phyloP scores from a whole-genome alignment of 805 yeast species.

The Kodamaea sagamina region DNA sequence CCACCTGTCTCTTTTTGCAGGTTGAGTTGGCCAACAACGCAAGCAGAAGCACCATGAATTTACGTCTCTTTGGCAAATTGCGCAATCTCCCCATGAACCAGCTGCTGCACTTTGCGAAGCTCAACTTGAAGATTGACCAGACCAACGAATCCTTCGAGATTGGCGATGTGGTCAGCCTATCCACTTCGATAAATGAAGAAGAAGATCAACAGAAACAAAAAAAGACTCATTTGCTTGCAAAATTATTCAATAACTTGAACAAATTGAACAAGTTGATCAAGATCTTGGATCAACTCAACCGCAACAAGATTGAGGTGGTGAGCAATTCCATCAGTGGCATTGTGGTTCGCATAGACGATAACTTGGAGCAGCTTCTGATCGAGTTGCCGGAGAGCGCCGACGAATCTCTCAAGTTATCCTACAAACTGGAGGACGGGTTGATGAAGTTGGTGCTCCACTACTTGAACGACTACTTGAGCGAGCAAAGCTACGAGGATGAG shows the following conservation, averaged over 20 bases:
- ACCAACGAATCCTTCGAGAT: slow-evolving; percentile 31
- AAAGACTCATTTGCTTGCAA: slow-evolving; percentile 21
- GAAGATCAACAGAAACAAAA: slow-evolving; percentile 16
- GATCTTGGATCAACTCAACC: slow-evolving; percentile 35
- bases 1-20: slow-evolving; percentile 35
- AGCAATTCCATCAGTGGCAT: slow-evolving; percentile 31
- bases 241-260: slow-evolving; percentile 31
- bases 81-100: slow-evolving; percentile 26
- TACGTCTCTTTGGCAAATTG: slow-evolving; percentile 29
- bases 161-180: slow-evolving; percentile 18
- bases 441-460: slow-evolving; percentile 21
- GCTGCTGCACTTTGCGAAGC: slow-evolving; percentile 20
- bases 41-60: slow-evolving; percentile 22
- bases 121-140: slow-evolving; percentile 24
- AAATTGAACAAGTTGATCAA: slow-evolving; percentile 34
- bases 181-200: slow-evolving; percentile 17
- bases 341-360: slow-evolving; percentile 31
- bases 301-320: slow-evolving; percentile 28
- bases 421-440: slow-evolving; percentile 4
- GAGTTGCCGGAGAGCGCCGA: slow-evolving; percentile 16
- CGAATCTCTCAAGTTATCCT: slow-evolving; percentile 2
- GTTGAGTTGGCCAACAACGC: slow-evolving; percentile 25
- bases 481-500: slow-evolving; percentile 4
- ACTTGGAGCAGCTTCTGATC: slow-evolving; percentile 15
- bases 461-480: slow-evolving; percentile 26